A percentile compares a stretch with the other conserved stretches of the same genome.
These are phyloP conservation scores for Aspergillus caelatus DNA, from an alignment of 2,329 filamentous ascomycete species.

Conservation along the genomic window DNA sequence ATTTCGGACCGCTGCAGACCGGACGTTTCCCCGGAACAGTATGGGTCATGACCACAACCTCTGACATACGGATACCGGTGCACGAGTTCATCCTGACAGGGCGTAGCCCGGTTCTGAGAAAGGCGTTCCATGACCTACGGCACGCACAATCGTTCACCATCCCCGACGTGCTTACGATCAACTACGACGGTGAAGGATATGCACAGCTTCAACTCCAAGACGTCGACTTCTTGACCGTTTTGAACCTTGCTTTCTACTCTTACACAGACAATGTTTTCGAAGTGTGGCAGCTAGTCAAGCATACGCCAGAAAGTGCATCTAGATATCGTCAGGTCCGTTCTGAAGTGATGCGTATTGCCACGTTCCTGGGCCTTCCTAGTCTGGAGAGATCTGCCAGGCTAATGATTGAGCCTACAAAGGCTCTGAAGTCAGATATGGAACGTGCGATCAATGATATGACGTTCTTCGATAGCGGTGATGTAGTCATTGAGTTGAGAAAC, in stretches of 20 bases:
- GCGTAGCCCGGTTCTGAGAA: conserved; percentile 70
- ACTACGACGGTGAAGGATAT: conserved; percentile 54
- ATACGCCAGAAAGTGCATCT: conserved; percentile 66
- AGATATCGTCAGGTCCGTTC: conserved; percentile 78
- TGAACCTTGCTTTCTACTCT: conserved; percentile 77
- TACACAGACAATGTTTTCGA: conserved; percentile 82
- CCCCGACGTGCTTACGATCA: conserved; percentile 63
- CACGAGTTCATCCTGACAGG: conserved; percentile 80
- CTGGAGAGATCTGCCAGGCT: conserved; percentile 78
- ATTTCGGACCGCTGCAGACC: conserved; percentile 32
- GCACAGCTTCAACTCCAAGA: conserved; percentile 67
- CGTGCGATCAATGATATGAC: conserved; percentile 66
- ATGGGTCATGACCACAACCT: conserved; percentile 59
- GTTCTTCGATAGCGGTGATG: conserved; percentile 80
- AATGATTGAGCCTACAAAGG: conserved; percentile 67
- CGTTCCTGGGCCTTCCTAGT: conserved; percentile 67
- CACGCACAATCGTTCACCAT: conserved; percentile 58
- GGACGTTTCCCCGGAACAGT: conserved; percentile 35
- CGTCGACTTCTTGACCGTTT: conserved; percentile 74
- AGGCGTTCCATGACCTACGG: conserved; percentile 62
- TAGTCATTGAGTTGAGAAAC: conserved; percentile 76
- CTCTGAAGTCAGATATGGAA: conserved; percentile 70
- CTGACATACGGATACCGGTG: conserved; percentile 73
- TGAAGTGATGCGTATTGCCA: conserved; percentile 86
- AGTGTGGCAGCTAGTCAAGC: conserved; percentile 79